Base-by-base conservation (phyloP, 169 alveolate genomes). In the Eimeria zaria region DNA sequence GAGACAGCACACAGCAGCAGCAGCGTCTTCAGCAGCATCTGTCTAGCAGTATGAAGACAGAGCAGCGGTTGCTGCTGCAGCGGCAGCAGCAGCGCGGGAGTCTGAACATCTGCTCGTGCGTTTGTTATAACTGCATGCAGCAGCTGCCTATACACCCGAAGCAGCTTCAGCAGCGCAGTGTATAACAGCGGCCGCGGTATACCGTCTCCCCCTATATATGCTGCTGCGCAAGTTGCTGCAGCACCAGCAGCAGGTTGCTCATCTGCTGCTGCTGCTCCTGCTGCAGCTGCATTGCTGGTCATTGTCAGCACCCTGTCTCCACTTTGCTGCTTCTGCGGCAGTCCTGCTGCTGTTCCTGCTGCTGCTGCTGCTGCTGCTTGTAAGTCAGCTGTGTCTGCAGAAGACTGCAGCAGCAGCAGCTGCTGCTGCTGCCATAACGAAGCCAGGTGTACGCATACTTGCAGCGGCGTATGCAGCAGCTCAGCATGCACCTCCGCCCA, bases 101-200 rank as follows among this genome's bases (percentile, higher is more conserved):
- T 62, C 74, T 58, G 73, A 12, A 80, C 62, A 12, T 80, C n/a
- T 41, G 92, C 78, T 5, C 11, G n/a, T 14, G 92, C 74, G 27
- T 16, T 46, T 33, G 30, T 62, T 58, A 60, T 84, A 22, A 60
- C 78, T 55, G 92, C 92, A 58, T 84, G 92, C 92, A 84, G 80
- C 62, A 84, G 92, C 44, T 84, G 92, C 46, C 80, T 60, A 48
- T 84, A 84, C 92, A 84, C 92, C 92, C 92, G 92, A 39, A 84
- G 92, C 58, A 60, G 55, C 92, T 84, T 84, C 78, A 84, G 76
- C 44, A 84, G 62, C 78, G 46, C 92, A 4, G 60, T 58, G 41
- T 58, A 84, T 30, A 84, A 44, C 44, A 36, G 41, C 20, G 33
- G 53, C n/a, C 44, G 53, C 9, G 3, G n/a, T 5, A 14, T 7